phyloP scores from a whole-genome alignment of 345 rosid genomes.

The Citrus sp. region DNA sequence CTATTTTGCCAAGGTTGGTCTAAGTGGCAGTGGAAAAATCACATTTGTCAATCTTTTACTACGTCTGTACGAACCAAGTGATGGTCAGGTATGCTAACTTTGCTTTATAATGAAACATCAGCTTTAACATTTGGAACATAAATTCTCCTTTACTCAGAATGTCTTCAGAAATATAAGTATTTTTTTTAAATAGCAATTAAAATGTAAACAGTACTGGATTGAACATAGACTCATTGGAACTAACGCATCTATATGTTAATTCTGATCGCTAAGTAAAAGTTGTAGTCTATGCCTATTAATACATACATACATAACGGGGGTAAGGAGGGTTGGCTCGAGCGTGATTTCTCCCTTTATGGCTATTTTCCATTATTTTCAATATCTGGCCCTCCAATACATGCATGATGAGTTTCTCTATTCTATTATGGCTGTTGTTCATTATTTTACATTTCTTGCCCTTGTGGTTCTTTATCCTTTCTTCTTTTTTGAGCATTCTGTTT shows the following conservation, averaged over 20 bases:
- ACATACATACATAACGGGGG: background rate
- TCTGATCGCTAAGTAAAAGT: no score
- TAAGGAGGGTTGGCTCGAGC: background rate
- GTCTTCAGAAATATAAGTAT: background rate
- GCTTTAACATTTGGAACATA: background rate
- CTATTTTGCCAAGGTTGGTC: constrained; percentile 36
- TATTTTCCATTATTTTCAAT: background rate
- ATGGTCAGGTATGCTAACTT: constrained; percentile 35
- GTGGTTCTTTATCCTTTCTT: background rate
- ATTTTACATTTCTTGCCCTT: background rate
- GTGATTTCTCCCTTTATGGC: background rate
- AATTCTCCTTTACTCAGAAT: background rate
- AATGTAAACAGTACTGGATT: no score
- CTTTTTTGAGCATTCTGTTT: background rate
- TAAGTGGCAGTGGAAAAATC: constrained; percentile 52
- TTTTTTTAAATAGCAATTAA: no score
- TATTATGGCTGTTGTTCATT: background rate
- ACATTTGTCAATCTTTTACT: constrained; percentile 41
- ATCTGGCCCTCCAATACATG: background rate
- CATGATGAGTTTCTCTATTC: background rate
- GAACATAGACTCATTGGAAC: no score
- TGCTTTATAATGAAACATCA: background rate
- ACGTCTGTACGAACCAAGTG: constrained; percentile 38
- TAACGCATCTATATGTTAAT: no score
- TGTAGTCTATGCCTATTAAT: no score